A percentile compares a stretch with the other conserved stretches of the same genome.
Evolutionary conservation across 2,329 filamentous ascomycete genomes (phyloP).

Genomic region (Aspergillus hortae): DNA sequence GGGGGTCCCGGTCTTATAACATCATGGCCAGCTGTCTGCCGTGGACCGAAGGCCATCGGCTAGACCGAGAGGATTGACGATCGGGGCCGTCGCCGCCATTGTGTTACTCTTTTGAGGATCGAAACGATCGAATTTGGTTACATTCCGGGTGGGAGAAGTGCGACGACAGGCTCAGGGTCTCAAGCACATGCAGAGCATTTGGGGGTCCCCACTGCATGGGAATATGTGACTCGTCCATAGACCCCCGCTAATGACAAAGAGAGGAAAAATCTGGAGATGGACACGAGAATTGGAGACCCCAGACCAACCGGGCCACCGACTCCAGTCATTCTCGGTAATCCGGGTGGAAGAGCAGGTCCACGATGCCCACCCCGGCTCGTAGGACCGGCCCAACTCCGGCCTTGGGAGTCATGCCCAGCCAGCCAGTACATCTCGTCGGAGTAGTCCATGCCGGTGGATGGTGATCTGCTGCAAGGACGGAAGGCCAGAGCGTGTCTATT

Average conservation of each 20-base stretch:
- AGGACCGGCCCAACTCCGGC: not conserved
- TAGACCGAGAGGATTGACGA: not conserved
- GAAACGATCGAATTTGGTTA: slow-evolving; percentile 16
- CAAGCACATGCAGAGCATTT: not conserved
- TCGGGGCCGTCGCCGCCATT: not conserved
- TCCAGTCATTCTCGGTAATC: not conserved
- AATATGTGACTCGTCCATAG: not conserved
- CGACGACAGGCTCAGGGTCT: not conserved
- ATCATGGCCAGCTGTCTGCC: not conserved
- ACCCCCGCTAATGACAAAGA: not conserved
- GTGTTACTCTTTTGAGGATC: not conserved
- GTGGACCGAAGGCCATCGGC: not conserved
- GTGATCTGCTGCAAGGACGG: too few species aligned
- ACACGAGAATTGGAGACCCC: not conserved
- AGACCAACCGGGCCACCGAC: not conserved
- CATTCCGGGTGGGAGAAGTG: slow-evolving; percentile 17
- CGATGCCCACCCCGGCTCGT: not conserved
- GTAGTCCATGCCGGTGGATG: too few species aligned
- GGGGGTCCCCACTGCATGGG: not conserved
- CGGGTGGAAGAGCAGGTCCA: slow-evolving; percentile 1
- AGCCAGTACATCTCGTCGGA: too few species aligned
- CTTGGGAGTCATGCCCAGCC: too few species aligned
- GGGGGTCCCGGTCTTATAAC: not conserved
- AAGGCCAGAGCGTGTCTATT: too few species aligned
- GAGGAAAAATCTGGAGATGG: not conserved